These are phyloP conservation scores for Neospora caninum DNA, from an alignment of 169 alveolate genomes.

Conservation along the genomic window DNA sequence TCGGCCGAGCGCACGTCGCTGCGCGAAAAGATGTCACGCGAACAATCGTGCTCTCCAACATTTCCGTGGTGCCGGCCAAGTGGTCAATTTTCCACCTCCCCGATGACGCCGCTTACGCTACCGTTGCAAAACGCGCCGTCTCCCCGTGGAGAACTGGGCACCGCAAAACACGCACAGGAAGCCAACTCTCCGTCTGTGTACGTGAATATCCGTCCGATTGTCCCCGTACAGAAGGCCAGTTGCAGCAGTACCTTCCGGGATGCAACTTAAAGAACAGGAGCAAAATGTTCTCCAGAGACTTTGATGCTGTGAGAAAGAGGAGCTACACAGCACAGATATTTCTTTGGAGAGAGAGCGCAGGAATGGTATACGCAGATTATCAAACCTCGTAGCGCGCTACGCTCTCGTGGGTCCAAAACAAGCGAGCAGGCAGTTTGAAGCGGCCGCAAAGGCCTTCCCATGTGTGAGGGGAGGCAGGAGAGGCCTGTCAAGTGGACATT, in stretches of 20 bases:
- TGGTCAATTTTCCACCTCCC: not conserved
- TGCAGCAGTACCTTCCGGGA: not conserved
- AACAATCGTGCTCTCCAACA: not conserved
- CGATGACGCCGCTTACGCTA: not conserved
- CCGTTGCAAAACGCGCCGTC: not conserved
- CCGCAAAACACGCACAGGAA: not conserved
- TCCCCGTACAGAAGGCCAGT: not conserved
- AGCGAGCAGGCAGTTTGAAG: too few relatives aligned
- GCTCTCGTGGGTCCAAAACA: too few relatives aligned
- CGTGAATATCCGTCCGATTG: not conserved
- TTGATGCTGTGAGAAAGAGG: too few relatives aligned
- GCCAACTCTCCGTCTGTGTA: not conserved
- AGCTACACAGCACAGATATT: too few relatives aligned
- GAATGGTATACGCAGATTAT: too few relatives aligned
- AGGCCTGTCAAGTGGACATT: too few relatives aligned
- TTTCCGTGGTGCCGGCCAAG: not conserved
- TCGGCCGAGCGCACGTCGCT: conserved; percentile 24
- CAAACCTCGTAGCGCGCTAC: too few relatives aligned
- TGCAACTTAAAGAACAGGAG: too few relatives aligned
- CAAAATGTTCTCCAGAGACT: too few relatives aligned
- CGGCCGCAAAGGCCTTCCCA: too few relatives aligned
- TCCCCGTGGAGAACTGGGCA: not conserved
- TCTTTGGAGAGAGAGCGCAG: too few relatives aligned
- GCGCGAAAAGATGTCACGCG: not conserved
- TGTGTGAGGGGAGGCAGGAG: too few relatives aligned